Evolutionary conservation across 305 asterid genomes (phyloP).

Genomic region (Coffea humblotiana): DNA sequence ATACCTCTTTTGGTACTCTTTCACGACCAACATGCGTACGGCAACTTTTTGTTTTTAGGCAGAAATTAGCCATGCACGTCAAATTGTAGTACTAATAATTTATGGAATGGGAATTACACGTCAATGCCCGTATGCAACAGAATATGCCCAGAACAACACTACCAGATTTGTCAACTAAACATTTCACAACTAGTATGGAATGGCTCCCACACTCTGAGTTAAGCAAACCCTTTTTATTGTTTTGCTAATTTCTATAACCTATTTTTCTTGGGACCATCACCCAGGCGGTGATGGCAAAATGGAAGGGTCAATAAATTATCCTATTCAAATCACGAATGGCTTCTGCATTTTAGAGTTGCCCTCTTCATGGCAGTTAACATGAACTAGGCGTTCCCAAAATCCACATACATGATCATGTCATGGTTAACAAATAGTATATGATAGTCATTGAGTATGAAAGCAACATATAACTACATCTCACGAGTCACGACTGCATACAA

Average conservation of each 20-base stretch:
- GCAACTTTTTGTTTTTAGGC: too few species aligned
- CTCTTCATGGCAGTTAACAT: background rate
- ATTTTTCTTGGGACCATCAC: background rate
- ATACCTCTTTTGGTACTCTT: too few species aligned
- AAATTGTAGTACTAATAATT: too few species aligned
- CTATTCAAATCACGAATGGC: constrained; percentile 8
- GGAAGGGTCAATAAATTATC: background rate
- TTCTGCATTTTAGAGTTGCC: constrained; percentile 1
- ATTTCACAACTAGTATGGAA: background rate
- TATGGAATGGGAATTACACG: background rate
- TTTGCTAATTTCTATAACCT: background rate
- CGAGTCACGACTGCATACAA: background rate
- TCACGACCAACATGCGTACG: too few species aligned
- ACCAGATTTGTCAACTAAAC: background rate
- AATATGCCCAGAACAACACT: background rate
- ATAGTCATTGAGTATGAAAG: background rate
- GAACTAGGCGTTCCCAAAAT: too few species aligned
- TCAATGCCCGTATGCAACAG: background rate
- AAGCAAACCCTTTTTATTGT: background rate
- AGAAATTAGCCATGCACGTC: background rate
- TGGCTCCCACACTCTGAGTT: constrained; percentile 9
- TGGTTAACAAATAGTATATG: background rate
- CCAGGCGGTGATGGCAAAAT: background rate
- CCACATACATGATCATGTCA: too few species aligned
- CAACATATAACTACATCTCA: background rate